A percentile compares a stretch with the other conserved stretches of the same genome.
phyloP scores from a whole-genome alignment of 2,329 filamentous ascomycete genomes.

The Seiridium unicorne region DNA sequence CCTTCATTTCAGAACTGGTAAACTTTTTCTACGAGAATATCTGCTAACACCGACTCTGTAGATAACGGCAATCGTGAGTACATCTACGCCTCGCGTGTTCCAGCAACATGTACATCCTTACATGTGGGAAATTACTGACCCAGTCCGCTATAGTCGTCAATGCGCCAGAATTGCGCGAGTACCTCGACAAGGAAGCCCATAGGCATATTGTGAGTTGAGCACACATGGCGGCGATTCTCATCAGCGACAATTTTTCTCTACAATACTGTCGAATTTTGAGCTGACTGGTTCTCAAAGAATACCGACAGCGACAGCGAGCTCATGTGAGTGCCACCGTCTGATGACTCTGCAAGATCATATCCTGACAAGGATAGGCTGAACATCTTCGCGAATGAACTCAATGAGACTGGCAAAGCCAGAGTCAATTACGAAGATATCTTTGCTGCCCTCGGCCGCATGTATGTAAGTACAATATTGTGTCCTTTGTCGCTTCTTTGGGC shows the following conservation, averaged over 20 bases:
- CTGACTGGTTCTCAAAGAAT: not conserved
- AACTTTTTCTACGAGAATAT: too few relatives aligned
- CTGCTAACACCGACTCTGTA: too few relatives aligned
- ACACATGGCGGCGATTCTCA: too few relatives aligned
- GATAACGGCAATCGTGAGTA: too few relatives aligned
- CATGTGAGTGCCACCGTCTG: constrained; percentile 20
- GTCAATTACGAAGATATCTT: constrained; percentile 82
- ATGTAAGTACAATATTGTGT: not conserved
- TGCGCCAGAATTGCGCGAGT: constrained; percentile 62
- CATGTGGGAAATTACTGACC: too few relatives aligned
- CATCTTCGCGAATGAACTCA: constrained; percentile 75
- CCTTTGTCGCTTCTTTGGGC: too few relatives aligned
- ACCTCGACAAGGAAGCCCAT: constrained; percentile 51
- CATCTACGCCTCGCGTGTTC: too few relatives aligned
- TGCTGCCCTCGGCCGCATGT: constrained; percentile 52
- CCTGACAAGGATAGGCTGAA: constrained; percentile 45
- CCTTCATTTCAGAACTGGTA: too few relatives aligned
- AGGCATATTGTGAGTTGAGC: constrained; percentile 52
- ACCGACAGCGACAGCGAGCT: constrained; percentile 19
- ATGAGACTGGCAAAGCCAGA: constrained; percentile 80
- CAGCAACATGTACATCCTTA: too few relatives aligned
- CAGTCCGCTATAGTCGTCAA: constrained; percentile 54
- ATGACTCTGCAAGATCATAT: too few relatives aligned
- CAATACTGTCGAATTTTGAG: not conserved
- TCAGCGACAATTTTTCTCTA: too few relatives aligned